phyloP scores from a whole-genome alignment of 139 green algal species.

The Chlorella sp. region DNA sequence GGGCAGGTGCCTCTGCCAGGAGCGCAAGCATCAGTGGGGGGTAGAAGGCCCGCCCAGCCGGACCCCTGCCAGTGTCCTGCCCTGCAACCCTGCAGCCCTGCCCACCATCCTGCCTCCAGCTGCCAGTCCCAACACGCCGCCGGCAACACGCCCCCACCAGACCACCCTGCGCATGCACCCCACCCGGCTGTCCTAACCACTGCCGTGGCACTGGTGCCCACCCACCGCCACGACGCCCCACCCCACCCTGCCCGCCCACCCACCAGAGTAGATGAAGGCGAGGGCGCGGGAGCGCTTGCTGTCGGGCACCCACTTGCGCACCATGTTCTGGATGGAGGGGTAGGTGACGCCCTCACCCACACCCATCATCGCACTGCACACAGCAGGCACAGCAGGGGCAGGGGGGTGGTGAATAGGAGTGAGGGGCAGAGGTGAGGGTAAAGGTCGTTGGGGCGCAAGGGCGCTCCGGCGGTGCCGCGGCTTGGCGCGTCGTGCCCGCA shows the following conservation, averaged over 20 bases:
- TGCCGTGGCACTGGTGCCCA: too few relatives aligned
- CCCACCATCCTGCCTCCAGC: too few relatives aligned
- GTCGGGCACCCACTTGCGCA: constrained; percentile 57
- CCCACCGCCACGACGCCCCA: too few relatives aligned
- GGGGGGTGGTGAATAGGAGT: background rate
- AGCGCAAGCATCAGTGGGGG: too few relatives aligned
- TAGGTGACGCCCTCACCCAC: constrained; percentile 86
- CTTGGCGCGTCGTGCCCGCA: background rate
- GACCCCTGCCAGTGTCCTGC: too few relatives aligned
- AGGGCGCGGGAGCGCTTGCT: constrained; percentile 55
- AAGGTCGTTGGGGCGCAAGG: background rate
- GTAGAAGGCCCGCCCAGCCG: too few relatives aligned
- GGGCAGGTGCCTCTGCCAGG: too few relatives aligned
- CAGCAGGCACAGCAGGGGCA: too few relatives aligned
- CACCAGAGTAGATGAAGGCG: constrained; percentile 63
- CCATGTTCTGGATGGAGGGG: constrained; percentile 76
- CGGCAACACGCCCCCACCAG: too few relatives aligned
- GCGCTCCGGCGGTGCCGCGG: background rate
- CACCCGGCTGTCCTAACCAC: background rate
- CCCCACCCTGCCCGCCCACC: background rate
- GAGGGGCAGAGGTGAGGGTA: background rate
- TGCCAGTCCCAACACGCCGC: too few relatives aligned
- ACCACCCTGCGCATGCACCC: too few relatives aligned
- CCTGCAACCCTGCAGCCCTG: too few relatives aligned
- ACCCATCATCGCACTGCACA: constrained; percentile 68